Base-by-base conservation (phyloP, 306 rosid genomes). In the Vicia sativa region DNA sequence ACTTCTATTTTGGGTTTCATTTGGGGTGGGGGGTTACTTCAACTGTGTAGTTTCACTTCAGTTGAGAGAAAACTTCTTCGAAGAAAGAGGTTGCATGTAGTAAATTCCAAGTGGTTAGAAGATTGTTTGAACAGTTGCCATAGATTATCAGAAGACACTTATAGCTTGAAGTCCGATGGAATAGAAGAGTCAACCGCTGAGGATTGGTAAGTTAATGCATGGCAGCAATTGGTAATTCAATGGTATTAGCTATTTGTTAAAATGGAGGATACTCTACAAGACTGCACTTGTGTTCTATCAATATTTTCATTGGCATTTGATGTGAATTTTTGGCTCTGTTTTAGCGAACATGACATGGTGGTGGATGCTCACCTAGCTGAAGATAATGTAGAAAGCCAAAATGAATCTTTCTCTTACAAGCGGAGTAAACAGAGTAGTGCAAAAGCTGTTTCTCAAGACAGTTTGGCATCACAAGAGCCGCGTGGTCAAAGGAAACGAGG, bases 51-150 rank as follows among this genome's bases (percentile, higher is more conserved):
- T 76, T 86, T 88, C 70, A 73, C 71, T 65, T 77, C 78, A 44
- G 54, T 52, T 10, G 96, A 86, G 62, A 85, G 85, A 68, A 68
- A 70, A 70, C 11, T 71, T 73, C 79, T 87, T 29, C 48, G 41
- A 62, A 85, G 79, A 66, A 81, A 80, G 78, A 78, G 70, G 79
- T 61, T 90, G 81, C 87, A 86, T 70, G 41, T 90, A 15, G 87
- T 92, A 69, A 70, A 77, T 76, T 82, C 89, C 54, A 92, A 81
- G 74, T 92, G 98, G 98, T 77, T 90, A 62, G 96, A 90, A 75
- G 98, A 90, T 72, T 87, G 82, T 76, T 52, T 79, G 72, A 82
- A 73, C 68, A 80, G 80, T 60, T 69, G 79, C 74, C 74, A 42
- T 58, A 88, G 90, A 76, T 60, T 93, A 64, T 87, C 82, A 73